Evolutionary conservation across 2,329 filamentous ascomycete species (phyloP).

Genomic region (Colletotrichum nymphaeae): DNA sequence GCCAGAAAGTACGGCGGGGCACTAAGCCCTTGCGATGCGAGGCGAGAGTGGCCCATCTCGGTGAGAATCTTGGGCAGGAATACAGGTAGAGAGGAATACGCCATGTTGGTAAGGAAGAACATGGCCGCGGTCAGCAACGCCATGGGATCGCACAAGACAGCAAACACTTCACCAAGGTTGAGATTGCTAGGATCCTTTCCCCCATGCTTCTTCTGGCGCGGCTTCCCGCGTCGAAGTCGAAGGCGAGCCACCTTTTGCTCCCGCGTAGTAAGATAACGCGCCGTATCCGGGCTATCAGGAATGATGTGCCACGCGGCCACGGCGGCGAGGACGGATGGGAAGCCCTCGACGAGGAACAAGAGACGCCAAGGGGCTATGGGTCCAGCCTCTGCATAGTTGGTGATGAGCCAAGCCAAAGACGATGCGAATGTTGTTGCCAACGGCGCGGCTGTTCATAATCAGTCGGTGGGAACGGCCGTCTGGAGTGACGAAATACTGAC

Average conservation of each 20-base stretch:
- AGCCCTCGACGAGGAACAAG: conserved; percentile 86
- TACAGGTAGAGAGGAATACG: conserved; percentile 87
- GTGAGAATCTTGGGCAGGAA: conserved; percentile 86
- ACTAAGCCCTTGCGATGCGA: conserved; percentile 80
- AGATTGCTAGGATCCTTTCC: conserved; percentile 51
- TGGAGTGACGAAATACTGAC: conserved; percentile 44
- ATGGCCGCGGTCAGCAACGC: conserved; percentile 82
- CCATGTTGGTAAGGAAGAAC: conserved; percentile 89
- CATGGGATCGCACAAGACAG: conserved; percentile 73
- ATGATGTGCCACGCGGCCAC: conserved; percentile 80
- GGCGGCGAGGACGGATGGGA: conserved; percentile 82
- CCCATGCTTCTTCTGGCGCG: conserved; percentile 34
- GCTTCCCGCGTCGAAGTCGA: conserved; percentile 68
- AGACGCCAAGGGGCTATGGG: conserved; percentile 88
- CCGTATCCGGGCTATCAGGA: conserved; percentile 79
- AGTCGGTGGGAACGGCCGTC: conserved; percentile 3
- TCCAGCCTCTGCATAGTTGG: conserved; percentile 71
- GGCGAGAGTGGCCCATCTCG: conserved; percentile 77
- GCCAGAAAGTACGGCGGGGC: conserved; percentile 85
- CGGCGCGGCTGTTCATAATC: conserved; percentile 76
- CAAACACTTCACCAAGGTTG: conserved; percentile 66
- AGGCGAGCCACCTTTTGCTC: conserved; percentile 77
- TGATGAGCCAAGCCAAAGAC: conserved; percentile 81
- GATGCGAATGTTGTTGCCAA: conserved; percentile 87
- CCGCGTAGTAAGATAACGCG: conserved; percentile 70